These are phyloP conservation scores for Hypoxylon sp. DNA, from an alignment of 2,329 filamentous ascomycete genomes.

Conservation along the genomic window DNA sequence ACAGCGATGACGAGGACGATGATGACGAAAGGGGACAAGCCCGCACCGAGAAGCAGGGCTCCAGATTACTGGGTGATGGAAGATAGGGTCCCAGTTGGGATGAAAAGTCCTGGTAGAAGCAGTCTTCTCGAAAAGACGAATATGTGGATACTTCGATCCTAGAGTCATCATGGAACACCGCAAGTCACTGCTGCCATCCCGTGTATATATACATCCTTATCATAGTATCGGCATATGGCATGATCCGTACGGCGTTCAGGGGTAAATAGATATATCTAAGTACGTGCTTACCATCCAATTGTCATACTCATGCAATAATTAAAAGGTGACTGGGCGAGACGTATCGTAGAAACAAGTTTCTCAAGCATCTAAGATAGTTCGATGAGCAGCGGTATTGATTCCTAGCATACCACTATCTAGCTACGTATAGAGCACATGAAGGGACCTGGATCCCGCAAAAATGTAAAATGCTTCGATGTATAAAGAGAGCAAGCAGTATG, in stretches of 20 bases:
- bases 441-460: neutral
- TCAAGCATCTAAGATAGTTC: neutral
- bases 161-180: constrained; percentile 11
- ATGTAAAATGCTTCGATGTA: constrained; percentile 3
- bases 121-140: constrained; percentile 5
- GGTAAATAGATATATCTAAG: constrained; percentile 33
- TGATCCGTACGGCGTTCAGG: constrained; percentile 39
- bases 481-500: constrained; percentile 2
- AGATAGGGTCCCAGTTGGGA: constrained; percentile 27
- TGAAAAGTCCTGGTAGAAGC: constrained; percentile 13
- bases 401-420: neutral
- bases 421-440: neutral
- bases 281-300: neutral
- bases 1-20: constrained; percentile 60
- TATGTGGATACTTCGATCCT: constrained; percentile 16
- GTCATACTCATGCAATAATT: neutral
- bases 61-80: constrained; percentile 37
- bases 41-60: constrained; percentile 37
- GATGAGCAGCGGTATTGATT: neutral
- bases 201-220: constrained; percentile 35
- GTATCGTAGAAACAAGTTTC: neutral
- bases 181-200: constrained; percentile 1
- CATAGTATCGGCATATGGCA: constrained; percentile 38
- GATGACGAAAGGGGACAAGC: constrained; percentile 50
- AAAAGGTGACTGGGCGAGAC: neutral